Conservation (phyloP, 306 rosid genomes). For the Fragaria iinumae region DNA sequence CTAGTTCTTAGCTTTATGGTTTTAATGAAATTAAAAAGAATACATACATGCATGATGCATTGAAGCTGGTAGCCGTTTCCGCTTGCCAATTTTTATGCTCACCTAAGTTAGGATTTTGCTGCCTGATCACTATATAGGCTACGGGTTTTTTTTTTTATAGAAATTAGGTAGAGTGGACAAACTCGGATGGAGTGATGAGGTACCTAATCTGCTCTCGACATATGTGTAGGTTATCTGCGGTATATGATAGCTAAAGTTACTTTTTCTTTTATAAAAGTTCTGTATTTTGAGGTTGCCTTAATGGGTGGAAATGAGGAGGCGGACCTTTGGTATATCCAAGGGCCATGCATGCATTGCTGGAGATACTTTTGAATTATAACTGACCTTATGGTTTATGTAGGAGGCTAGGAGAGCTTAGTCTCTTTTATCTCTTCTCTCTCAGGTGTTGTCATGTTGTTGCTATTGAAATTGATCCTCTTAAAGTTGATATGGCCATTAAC, state of each 20-base stretch:
- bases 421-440: conserved; percentile 2
- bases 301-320: neutral
- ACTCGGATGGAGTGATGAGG: neutral
- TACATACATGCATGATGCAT: neutral
- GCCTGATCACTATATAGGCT: neutral
- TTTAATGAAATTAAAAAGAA: neutral
- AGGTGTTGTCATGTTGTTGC: conserved; percentile 39
- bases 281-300: no score
- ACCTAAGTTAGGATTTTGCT: neutral
- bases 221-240: neutral
- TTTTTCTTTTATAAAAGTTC: neutral
- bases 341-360: neutral
- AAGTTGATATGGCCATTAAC: conserved; percentile 28
- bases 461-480: conserved; percentile 36
- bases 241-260: neutral
- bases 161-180: neutral
- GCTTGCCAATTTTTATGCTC: neutral
- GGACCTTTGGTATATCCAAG: neutral
- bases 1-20: neutral
- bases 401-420: conserved; percentile 8
- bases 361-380: neutral
- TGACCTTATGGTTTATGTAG: neutral
- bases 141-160: neutral
- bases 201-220: no score
- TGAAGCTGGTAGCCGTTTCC: neutral